These are phyloP conservation scores for Inosperma sp. DNA, from an alignment of 768 basidiomycete genomes.

Conservation along the genomic window DNA sequence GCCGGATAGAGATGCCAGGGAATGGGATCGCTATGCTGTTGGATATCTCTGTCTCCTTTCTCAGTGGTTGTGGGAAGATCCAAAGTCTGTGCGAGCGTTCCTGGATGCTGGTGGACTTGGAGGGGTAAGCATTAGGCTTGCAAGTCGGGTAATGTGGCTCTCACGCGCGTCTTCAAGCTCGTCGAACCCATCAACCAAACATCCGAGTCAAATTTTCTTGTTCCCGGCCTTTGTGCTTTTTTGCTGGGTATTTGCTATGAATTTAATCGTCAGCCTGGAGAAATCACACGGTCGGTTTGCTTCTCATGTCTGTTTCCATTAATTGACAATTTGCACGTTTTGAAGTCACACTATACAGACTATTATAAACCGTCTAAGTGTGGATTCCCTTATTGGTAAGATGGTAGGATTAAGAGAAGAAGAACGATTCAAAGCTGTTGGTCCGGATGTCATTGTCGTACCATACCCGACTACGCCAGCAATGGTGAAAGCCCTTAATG, in stretches of 20 bases:
- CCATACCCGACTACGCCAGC: conserved; percentile 41
- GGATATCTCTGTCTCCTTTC: conserved; percentile 78
- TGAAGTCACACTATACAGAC: conserved; percentile 78
- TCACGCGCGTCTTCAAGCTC: conserved; percentile 45
- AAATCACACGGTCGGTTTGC: conserved; percentile 78
- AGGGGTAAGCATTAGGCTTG: conserved; percentile 56
- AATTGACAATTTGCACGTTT: not conserved
- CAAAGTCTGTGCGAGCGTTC: conserved; percentile 81
- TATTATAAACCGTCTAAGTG: conserved; percentile 84
- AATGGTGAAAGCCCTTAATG: conserved; percentile 34
- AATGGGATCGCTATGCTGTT: conserved; percentile 88
- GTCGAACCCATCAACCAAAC: conserved; percentile 94
- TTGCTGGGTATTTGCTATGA: conserved; percentile 93
- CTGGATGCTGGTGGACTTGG: conserved; percentile 86
- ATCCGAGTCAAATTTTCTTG: conserved; percentile 75
- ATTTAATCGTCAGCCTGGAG: conserved; percentile 92
- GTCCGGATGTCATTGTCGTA: conserved; percentile 77
- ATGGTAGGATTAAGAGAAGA: conserved; percentile 89
- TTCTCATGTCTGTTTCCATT: not conserved
- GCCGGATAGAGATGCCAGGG: conserved; percentile 67
- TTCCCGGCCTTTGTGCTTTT: conserved; percentile 89
- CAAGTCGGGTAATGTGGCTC: not conserved
- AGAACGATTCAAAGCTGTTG: conserved; percentile 85
- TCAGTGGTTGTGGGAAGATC: conserved; percentile 98
- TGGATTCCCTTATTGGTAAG: conserved; percentile 82